These are phyloP conservation scores for Akanthomyces lecanii DNA, from an alignment of 2,329 filamentous ascomycete species.

Conservation along the genomic window DNA sequence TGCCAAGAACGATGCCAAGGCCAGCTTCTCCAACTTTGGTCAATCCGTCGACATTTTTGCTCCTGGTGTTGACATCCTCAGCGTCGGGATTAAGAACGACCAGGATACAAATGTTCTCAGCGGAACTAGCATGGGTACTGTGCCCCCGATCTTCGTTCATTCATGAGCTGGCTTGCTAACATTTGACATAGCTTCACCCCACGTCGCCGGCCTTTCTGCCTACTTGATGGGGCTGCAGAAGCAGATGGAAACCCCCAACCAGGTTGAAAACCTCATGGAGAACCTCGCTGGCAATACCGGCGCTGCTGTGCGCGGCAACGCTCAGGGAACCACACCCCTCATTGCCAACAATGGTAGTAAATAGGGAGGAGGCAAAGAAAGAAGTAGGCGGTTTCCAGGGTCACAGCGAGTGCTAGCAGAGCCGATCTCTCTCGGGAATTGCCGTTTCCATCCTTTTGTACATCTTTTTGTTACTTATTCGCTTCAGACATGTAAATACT, in stretches of 20 bases:
- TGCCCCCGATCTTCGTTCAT: not conserved
- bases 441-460: not conserved
- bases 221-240: slow-evolving; percentile 60
- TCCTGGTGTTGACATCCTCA: slow-evolving; percentile 51
- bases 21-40: slow-evolving; percentile 58
- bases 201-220: slow-evolving; percentile 63
- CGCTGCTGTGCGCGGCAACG: slow-evolving; percentile 41
- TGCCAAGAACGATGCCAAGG: slow-evolving; percentile 43
- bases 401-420: not conserved
- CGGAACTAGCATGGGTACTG: slow-evolving; percentile 54
- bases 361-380: slow-evolving; percentile 13
- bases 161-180: slow-evolving; percentile 19
- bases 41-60: slow-evolving; percentile 50
- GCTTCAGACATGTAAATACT: not conserved
- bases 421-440: not conserved
- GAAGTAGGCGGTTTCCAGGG: not conserved
- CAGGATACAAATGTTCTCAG: slow-evolving; percentile 43
- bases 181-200: slow-evolving; percentile 50
- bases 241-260: slow-evolving; percentile 33
- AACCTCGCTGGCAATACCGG: slow-evolving; percentile 46
- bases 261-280: slow-evolving; percentile 47
- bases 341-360: slow-evolving; percentile 55
- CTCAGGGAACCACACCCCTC: slow-evolving; percentile 41
- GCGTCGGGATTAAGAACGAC: slow-evolving; percentile 48
- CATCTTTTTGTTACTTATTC: not conserved